Evolutionary conservation across 306 rosid genomes (phyloP), one percentile per base, ranked within the genome.

Genomic region (Mimosa bimucronata): DNA sequence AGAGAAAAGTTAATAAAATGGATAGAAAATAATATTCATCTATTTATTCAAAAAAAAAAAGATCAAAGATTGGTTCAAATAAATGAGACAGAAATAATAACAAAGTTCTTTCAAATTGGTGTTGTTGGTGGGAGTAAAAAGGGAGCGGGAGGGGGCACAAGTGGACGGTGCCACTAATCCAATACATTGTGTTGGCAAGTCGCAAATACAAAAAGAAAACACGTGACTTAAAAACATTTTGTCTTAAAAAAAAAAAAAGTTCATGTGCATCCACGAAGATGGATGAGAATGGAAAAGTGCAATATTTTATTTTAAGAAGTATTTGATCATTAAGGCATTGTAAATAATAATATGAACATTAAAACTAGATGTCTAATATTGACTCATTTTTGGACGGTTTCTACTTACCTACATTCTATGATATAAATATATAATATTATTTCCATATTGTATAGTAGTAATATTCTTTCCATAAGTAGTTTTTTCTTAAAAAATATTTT

Each of bases 81-180:
- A 34, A 34, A n/a, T n/a, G 38, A 34, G 3, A 34, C 5, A 34
- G 38, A 34, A 34, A 4, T 13, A 13, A 45, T 50, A 50, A 50
- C 57, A 50, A 18, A 50, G 6, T 53, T 5, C 12, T 53, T 26
- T 61, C 13, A 9, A 61, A 28, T 61, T 61, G 38, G 4, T 0
- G 16, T 7, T 64, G 14, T 66, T 6, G 18, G 71, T 66, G 6
- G 71, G 14, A 5, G 18, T 4, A 26, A 30, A 19, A 11, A 16
- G 19, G 12, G 70, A 9, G 5, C 7, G 18, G 6, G 14, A n/a
- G 38, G 1, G 15, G 29, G 8, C 48, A 37, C 29, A 8, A 8
- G 46, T 66, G 71, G 71, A 19, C 48, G 71, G 71, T 19, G 12
- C 71, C 71, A 19, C 71, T 19, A 34, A 9, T 13, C 71, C 46